A percentile compares a stretch with the other conserved stretches of the same genome.
These are phyloP conservation scores for Aureobasidium sp. DNA, from an alignment of 2,329 filamentous ascomycete genomes.

Conservation along the genomic window DNA sequence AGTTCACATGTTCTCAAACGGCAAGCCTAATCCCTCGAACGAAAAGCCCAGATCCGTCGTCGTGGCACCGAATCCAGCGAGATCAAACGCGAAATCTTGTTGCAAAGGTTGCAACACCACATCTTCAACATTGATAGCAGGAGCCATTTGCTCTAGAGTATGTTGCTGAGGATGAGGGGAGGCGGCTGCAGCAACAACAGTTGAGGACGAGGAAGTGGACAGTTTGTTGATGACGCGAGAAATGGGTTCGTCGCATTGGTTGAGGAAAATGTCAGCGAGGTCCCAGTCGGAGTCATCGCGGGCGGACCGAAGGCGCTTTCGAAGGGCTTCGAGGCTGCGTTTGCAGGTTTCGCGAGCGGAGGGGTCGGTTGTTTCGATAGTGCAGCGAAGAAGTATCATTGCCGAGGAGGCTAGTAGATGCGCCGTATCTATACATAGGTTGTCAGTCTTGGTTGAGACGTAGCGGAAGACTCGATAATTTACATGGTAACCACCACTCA, in stretches of 20 bases:
- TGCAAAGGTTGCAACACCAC: background rate
- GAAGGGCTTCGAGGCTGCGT: background rate
- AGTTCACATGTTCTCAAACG: slow-evolving; percentile 1
- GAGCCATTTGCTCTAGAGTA: background rate
- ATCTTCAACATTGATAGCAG: background rate
- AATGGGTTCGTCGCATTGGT: slow-evolving; percentile 8
- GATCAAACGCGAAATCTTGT: background rate
- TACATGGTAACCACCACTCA: slow-evolving; percentile 7
- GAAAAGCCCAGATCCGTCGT: background rate
- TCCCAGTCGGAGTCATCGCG: slow-evolving; percentile 3
- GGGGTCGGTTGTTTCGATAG: background rate
- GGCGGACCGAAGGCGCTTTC: slow-evolving; percentile 1
- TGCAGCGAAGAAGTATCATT: slow-evolving; percentile 7
- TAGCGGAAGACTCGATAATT: background rate
- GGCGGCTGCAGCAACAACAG: background rate
- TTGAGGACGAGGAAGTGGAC: background rate
- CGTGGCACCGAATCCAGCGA: background rate
- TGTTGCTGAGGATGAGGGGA: background rate
- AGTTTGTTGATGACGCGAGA: background rate
- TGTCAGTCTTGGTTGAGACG: background rate
- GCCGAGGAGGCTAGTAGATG: slow-evolving; percentile 3
- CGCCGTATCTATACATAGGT: background rate
- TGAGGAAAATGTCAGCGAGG: slow-evolving; percentile 9
- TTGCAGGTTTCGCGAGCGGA: background rate
- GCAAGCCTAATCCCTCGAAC: background rate